Conservation (phyloP, 2,329 filamentous ascomycete genomes). For the Colletotrichum sp. region DNA sequence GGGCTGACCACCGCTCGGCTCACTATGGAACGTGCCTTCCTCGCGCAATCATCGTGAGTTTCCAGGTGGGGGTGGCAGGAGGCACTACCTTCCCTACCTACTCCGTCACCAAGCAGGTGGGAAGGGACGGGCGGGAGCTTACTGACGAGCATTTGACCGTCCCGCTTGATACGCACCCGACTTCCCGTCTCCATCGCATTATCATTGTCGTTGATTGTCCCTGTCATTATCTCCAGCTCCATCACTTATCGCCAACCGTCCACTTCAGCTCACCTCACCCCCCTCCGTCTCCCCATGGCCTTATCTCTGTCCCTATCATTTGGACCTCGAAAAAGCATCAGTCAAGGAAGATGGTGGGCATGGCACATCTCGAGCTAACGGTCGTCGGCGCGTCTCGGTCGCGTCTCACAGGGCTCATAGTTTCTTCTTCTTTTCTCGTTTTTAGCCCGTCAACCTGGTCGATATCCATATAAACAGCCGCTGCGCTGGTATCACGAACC, state of each 20-base stretch:
- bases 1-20: neutral
- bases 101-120: neutral
- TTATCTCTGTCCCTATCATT: neutral
- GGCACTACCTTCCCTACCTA: neutral
- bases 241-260: neutral
- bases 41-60: constrained; percentile 12
- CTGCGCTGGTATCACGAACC: neutral
- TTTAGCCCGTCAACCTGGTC: neutral
- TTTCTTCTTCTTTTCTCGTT: neutral
- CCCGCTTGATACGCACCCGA: neutral
- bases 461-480: neutral
- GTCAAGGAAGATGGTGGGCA: neutral
- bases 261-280: neutral
- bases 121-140: neutral
- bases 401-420: constrained; percentile 2
- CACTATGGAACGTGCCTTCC: constrained; percentile 5
- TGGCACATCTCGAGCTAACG: neutral
- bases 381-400: constrained; percentile 4
- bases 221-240: neutral
- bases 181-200: neutral
- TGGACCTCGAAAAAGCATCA: neutral
- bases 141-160: neutral
- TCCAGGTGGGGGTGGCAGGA: neutral
- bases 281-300: neutral
- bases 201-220: neutral